Conservation (phyloP, 108 stramenopile species). For the Cyclotella kingstonii region DNA sequence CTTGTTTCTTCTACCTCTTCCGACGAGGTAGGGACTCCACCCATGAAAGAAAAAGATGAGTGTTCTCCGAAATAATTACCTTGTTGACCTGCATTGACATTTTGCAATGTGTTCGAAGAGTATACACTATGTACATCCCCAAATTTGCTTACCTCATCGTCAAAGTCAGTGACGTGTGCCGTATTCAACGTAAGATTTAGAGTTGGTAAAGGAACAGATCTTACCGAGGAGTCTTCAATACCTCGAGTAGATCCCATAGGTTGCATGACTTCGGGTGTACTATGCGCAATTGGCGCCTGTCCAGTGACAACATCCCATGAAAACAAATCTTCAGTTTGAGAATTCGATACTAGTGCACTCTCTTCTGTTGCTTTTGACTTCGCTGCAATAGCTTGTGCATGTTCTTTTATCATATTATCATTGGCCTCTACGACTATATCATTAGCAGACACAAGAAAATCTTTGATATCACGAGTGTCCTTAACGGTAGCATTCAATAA, state of each 20-base stretch:
- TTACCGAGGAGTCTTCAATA: neutral
- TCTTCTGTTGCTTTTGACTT: constrained; percentile 21
- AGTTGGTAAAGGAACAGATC: neutral
- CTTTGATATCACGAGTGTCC: constrained; percentile 26
- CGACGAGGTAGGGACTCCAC: no score
- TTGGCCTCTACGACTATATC: constrained; percentile 69
- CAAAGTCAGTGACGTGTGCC: neutral
- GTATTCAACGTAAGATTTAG: no score
- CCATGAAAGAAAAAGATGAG: no score
- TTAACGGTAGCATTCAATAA: constrained; percentile 24
- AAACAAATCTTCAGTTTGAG: constrained; percentile 33
- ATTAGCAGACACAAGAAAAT: constrained; percentile 34
- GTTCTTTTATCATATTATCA: constrained; percentile 41
- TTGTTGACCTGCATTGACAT: neutral
- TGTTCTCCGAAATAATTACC: no score
- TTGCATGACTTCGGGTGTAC: no score
- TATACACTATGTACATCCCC: neutral
- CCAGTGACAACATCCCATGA: constrained; percentile 35
- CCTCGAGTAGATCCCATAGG: neutral
- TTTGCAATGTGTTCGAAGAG: neutral
- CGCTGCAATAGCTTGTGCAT: constrained; percentile 42
- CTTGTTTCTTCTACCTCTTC: neutral
- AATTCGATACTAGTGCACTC: constrained; percentile 4
- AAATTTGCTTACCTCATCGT: constrained; percentile 1
- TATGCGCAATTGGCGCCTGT: constrained; percentile 15